phyloP scores from a whole-genome alignment of 1,284 basidiomycete species.

The Pascua sp. region DNA sequence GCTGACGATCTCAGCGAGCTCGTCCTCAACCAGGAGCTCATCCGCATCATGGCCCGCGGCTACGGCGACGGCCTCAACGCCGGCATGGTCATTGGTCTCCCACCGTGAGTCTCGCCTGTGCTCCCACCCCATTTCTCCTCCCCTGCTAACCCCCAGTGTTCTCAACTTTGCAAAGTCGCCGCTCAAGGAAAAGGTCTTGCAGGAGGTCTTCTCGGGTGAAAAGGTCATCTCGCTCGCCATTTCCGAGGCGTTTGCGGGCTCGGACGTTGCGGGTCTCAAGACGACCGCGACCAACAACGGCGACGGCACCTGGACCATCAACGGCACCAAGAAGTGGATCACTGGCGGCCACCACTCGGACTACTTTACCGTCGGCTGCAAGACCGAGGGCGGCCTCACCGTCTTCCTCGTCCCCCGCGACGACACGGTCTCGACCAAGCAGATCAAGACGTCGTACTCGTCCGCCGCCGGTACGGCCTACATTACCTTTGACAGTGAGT shows the following conservation, averaged over 20 bases:
- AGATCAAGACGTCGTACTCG: constrained; percentile 82
- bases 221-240: constrained; percentile 79
- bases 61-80: constrained; percentile 75
- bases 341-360: constrained; percentile 67
- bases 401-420: constrained; percentile 76
- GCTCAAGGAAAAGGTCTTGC: constrained; percentile 60
- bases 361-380: constrained; percentile 38
- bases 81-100: constrained; percentile 69
- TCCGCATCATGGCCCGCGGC: constrained; percentile 72
- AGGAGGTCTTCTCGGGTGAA: constrained; percentile 67
- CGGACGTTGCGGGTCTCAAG: constrained; percentile 78
- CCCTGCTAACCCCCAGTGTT: constrained; percentile 26
- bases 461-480: constrained; percentile 76
- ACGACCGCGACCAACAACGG: constrained; percentile 77
- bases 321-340: constrained; percentile 90
- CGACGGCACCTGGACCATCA: constrained; percentile 73
- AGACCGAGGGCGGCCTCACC: constrained; percentile 70
- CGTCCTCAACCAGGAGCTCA: constrained; percentile 81
- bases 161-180: constrained; percentile 59
- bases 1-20: constrained; percentile 52
- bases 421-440: constrained; percentile 77
- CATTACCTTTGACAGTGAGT: constrained; percentile 67
- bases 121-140: too few relatives aligned
- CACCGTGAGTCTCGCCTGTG: constrained; percentile 56
- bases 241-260: constrained; percentile 83